phyloP scores from a whole-genome alignment of 2,329 filamentous ascomycete genomes.

The Xylaria digitata region DNA sequence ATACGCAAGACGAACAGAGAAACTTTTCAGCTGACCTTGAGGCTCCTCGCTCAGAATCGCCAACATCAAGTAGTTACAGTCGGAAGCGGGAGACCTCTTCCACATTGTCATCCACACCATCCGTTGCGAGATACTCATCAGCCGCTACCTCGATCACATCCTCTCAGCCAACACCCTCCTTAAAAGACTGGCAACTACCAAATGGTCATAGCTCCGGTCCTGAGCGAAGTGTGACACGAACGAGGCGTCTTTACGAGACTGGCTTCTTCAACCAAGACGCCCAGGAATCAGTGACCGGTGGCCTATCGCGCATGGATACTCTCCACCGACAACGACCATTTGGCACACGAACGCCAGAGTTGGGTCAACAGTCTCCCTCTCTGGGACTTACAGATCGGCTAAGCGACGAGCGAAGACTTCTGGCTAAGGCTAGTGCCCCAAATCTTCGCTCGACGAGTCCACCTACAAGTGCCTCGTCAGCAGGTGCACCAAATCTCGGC shows the following conservation, averaged over 20 bases:
- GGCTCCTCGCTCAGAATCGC: conserved; percentile 63
- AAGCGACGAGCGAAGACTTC: conserved; percentile 57
- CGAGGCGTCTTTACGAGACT: conserved; percentile 83
- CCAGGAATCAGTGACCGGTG: conserved; percentile 81
- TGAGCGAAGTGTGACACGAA: conserved; percentile 76
- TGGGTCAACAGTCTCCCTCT: conserved; percentile 58
- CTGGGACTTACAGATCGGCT: conserved; percentile 61
- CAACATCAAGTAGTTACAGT: conserved; percentile 71
- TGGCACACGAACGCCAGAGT: conserved; percentile 63
- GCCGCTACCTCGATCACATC: conserved; percentile 91
- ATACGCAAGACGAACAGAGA: conserved; percentile 53
- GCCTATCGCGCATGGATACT: conserved; percentile 82
- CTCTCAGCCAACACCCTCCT: conserved; percentile 64
- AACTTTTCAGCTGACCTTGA: conserved; percentile 40
- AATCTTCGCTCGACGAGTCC: conserved; percentile 72
- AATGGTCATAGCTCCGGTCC: conserved; percentile 56
- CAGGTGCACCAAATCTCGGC: conserved; percentile 52
- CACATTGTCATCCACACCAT: conserved; percentile 77
- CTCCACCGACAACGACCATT: conserved; percentile 72
- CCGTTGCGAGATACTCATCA: conserved; percentile 80
- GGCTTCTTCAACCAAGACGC: conserved; percentile 78
- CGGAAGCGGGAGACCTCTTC: conserved; percentile 88
- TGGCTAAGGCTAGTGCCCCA: conserved; percentile 72
- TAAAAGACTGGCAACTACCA: conserved; percentile 63
- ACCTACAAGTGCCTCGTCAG: conserved; percentile 54